Evolutionary conservation across 2,329 filamentous ascomycete species (phyloP), one percentile per base, ranked within the genome.

Genomic region (Trichoderma atrobrunneum): DNA sequence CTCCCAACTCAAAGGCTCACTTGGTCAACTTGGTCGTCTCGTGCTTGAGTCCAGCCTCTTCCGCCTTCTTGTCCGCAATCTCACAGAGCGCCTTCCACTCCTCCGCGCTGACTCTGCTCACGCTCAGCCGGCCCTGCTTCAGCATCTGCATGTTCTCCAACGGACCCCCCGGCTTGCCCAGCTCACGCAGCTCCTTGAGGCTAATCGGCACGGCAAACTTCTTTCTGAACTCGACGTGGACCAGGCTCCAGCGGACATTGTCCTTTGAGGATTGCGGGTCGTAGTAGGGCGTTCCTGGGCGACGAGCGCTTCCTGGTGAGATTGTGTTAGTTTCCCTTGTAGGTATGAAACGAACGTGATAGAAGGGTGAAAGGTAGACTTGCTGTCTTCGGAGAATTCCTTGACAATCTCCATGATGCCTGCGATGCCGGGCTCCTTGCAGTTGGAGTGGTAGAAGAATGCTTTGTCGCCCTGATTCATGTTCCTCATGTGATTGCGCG

Each of bases 401-500:
- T 89, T 87, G 18, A 97, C 94, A 74, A 99, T 92, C 78, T 96
- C 92, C 92, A 97, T 95, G 21, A 91, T 89, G 2, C 95, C 95
- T 1, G 91, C 94, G 62, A 98, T 94, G 3, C 93, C 95, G 0
- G 95, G 94, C 28, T 91, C 88, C 80, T 97, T 97, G 82, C 93
- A 96, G 78, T 96, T 97, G 61, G 93, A 97, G 82, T 98, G 95
- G 80, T 98, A 98, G 84, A 99, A 98, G 84, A 99, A 98, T 30
- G 94, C 95, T 36, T 95, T 86, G 79, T 99, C 96, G 65, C 95
- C 95, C 71, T 91, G 90, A 77, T 93, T 94, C 96, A 99, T 99
- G 10, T 90, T 89, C 34, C 93, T 89, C 83, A 99, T 91, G 79
- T 98, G 94, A 78, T 98, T 98, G 30, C 93, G 90, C 7, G 95